These are phyloP conservation scores for Botryotinia globosa DNA, from an alignment of 2,329 filamentous ascomycete species.

Conservation along the genomic window DNA sequence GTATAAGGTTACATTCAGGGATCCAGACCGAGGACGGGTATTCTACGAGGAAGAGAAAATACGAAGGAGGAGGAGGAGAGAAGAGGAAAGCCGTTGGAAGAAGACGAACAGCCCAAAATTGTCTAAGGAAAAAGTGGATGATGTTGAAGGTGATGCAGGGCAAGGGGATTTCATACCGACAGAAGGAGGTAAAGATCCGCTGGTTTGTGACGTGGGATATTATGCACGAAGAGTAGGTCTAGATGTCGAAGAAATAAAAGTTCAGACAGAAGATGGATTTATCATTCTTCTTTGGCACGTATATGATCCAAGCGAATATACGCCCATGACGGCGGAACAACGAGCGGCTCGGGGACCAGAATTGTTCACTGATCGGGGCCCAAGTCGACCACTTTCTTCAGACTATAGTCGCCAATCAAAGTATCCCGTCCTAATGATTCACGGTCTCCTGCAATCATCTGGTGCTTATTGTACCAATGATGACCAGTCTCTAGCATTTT, in stretches of 20 bases:
- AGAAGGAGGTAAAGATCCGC: constrained; percentile 75
- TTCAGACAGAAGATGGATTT: constrained; percentile 93
- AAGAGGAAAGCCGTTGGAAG: constrained; percentile 63
- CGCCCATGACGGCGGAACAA: constrained; percentile 48
- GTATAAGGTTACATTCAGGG: constrained; percentile 53
- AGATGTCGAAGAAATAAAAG: constrained; percentile 77
- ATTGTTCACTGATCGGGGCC: constrained; percentile 53
- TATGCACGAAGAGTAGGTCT: constrained; percentile 86
- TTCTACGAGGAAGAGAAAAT: constrained; percentile 72
- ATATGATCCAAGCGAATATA: constrained; percentile 76
- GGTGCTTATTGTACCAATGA: constrained; percentile 90
- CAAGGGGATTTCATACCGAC: constrained; percentile 59
- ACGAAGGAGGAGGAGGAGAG: constrained; percentile 53
- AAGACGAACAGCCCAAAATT: constrained; percentile 43
- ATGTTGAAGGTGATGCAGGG: constrained; percentile 45
- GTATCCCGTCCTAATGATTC: constrained; percentile 83
- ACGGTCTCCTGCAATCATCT: constrained; percentile 82
- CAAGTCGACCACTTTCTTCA: constrained; percentile 39
- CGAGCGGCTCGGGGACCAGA: constrained; percentile 57
- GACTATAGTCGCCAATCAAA: constrained; percentile 43
- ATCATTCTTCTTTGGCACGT: constrained; percentile 87
- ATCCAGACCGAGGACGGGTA: constrained; percentile 59
- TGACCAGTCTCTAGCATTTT: constrained; percentile 86
- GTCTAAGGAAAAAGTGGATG: constrained; percentile 36
- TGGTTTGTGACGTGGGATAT: constrained; percentile 77